Evolutionary conservation across 495 filamentous ascomycete genomes (phyloP).

Genomic region (Penicillium malachiteum): DNA sequence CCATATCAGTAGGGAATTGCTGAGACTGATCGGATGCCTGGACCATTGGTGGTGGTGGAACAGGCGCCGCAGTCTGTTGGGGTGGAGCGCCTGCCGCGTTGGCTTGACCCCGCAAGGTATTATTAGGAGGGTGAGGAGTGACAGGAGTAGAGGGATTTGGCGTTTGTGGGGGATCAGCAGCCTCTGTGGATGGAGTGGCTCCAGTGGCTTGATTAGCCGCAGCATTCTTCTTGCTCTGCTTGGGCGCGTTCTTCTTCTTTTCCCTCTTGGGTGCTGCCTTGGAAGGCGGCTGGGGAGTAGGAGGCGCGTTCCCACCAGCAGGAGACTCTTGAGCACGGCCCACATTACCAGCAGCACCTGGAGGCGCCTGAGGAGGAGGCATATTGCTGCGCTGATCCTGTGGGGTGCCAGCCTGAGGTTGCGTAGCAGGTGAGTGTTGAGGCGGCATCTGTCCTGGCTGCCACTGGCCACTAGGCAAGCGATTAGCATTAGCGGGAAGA

Average conservation of each 20-base stretch:
- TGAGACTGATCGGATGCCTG: conserved; percentile 46
- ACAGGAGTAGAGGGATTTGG: conserved; percentile 83
- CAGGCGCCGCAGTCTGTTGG: conserved; percentile 43
- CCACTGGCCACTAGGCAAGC: conserved; percentile 51
- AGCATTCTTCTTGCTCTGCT: conserved; percentile 81
- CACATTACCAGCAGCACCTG: conserved; percentile 57
- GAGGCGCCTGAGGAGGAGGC: conserved; percentile 85
- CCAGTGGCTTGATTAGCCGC: conserved; percentile 54
- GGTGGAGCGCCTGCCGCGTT: conserved; percentile 46
- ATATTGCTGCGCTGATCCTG: conserved; percentile 68
- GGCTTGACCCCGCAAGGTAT: conserved; percentile 56
- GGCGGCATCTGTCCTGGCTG: conserved; percentile 65
- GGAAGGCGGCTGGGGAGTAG: conserved; percentile 75
- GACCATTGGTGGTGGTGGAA: conserved; percentile 40
- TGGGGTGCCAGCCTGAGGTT: conserved; percentile 66
- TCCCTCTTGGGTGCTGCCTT: conserved; percentile 82
- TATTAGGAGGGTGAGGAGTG: conserved; percentile 68
- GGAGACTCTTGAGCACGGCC: conserved; percentile 69
- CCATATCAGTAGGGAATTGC: conserved; percentile 37
- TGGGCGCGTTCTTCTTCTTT: conserved; percentile 63
- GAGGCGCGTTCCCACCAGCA: conserved; percentile 70
- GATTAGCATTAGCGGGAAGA: conserved; percentile 48
- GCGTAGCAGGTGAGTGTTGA: conserved; percentile 50
- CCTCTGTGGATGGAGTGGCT: conserved; percentile 74
- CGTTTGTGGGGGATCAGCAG: conserved; percentile 64